Evolutionary conservation across 805 yeast species (phyloP), one percentile per base, ranked within the genome.

Genomic region (Priceomyces haplophilus): DNA sequence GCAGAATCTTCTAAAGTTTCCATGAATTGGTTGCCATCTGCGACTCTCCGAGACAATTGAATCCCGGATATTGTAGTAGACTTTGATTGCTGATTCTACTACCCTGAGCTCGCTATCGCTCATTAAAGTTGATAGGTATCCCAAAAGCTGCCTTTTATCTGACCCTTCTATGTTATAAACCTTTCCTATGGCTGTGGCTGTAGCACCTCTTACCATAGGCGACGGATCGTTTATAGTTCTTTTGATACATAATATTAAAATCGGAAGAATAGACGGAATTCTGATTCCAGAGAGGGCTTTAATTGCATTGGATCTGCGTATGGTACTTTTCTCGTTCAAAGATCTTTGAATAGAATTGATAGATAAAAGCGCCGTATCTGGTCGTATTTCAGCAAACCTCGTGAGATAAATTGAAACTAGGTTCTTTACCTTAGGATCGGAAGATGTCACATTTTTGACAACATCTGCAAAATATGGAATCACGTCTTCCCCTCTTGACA

Each of bases 281-380:
- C 81, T 75, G 44, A 93, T 83, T n/a, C 91, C 90, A 1, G 93
- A 80, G 54, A 93, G 73, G 11, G 89, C 82, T 41, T 90, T 74
- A 34, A 93, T 76, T 0, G 95, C 83, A 43, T 87, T 68, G 2
- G 90, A 77, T 48, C 98, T 70, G 13, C 75, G 69, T 8, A 78
- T 73, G 1, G 95, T 84, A 46, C 75, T 76, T 50, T 80, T 79
- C 52, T 88, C 96, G 7, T 75, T 69, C 21, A 91, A 64, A 1
- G 88, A 75, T 62, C 86, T 88, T 61, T 93, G 99, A 38, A 93
- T 85, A 1, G 97, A 86, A 61, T 93, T 93, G 50, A 93, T 86
- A 1, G 96, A 81, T 36, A 93, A 70, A 16, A 93, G 73, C 2
- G 98, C 93, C n/a, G 87, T 76, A 59, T 90, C 96, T 7, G 93